phyloP scores from a whole-genome alignment of 1,284 basidiomycete species.

The Moesziomyces globuligerus region DNA sequence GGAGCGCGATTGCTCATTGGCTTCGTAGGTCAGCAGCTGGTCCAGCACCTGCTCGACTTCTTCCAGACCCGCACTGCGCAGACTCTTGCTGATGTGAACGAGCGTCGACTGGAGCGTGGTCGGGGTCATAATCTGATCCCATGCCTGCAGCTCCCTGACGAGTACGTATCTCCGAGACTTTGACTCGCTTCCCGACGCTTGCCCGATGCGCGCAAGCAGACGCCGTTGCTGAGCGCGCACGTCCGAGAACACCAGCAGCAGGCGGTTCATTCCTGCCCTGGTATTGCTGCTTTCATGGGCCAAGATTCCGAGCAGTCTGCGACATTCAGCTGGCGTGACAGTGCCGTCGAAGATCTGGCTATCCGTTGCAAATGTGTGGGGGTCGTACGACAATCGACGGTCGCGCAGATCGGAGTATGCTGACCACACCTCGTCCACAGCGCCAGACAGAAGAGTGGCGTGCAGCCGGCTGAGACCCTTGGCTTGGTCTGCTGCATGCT shows the following conservation, averaged over 20 bases:
- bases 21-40: slow-evolving; percentile 30
- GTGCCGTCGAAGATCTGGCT: background rate
- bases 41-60: slow-evolving; percentile 30
- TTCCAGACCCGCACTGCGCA: slow-evolving; percentile 27
- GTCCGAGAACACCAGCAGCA: slow-evolving; percentile 21
- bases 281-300: slow-evolving; percentile 17
- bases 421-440: slow-evolving; percentile 25
- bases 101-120: slow-evolving; percentile 17
- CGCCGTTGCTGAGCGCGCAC: slow-evolving; percentile 27
- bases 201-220: slow-evolving; percentile 16
- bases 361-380: background rate
- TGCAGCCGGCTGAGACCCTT: slow-evolving; percentile 22
- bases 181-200: slow-evolving; percentile 1
- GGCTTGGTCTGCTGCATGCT: slow-evolving; percentile 6
- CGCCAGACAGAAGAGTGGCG: slow-evolving; percentile 17
- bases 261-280: slow-evolving; percentile 18
- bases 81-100: slow-evolving; percentile 21
- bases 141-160: slow-evolving; percentile 11
- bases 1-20: slow-evolving; percentile 29
- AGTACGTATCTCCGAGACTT: background rate
- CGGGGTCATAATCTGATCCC: slow-evolving; percentile 22
- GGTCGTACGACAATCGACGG: background rate
- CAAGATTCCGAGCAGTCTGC: slow-evolving; percentile 6
- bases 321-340: slow-evolving; percentile 15
- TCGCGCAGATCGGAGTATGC: slow-evolving; percentile 16